phyloP scores from a whole-genome alignment of 495 filamentous ascomycete species.

The Achaetomiella virescens region DNA sequence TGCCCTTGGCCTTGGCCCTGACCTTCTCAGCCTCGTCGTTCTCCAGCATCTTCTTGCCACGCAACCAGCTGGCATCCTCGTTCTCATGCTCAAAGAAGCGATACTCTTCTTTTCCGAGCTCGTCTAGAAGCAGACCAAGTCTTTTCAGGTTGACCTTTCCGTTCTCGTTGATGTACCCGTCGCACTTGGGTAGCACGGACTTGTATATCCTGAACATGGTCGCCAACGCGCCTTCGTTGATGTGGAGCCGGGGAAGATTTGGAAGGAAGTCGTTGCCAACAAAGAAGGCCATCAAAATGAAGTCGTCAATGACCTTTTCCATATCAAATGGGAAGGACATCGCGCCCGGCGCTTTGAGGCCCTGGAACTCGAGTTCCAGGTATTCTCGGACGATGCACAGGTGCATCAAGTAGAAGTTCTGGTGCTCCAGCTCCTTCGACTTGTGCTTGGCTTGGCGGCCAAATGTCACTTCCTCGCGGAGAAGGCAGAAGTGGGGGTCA shows the following conservation, averaged over 20 bases:
- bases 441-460: conserved; percentile 78
- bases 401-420: conserved; percentile 98
- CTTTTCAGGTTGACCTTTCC: conserved; percentile 84
- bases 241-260: conserved; percentile 91
- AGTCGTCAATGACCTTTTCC: conserved; percentile 97
- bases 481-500: conserved; percentile 95
- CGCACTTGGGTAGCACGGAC: conserved; percentile 73
- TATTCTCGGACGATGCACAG: conserved; percentile 97
- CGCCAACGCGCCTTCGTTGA: conserved; percentile 93
- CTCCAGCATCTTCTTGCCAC: conserved; percentile 63
- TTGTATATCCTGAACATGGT: conserved; percentile 99
- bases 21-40: conserved; percentile 45
- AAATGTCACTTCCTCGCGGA: conserved; percentile 97
- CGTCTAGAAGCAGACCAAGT: conserved; percentile 70
- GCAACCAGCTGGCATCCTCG: conserved; percentile 85
- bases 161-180: conserved; percentile 94
- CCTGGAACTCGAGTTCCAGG: conserved; percentile 93
- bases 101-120: conserved; percentile 74
- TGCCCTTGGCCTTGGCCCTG: conserved; percentile 51
- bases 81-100: conserved; percentile 87
- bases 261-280: conserved; percentile 99
- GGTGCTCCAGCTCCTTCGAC: conserved; percentile 93
- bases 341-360: conserved; percentile 69
- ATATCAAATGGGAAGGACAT: conserved; percentile 82
- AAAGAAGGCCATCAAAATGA: conserved; percentile 99